Evolutionary conservation across 1,284 basidiomycete genomes (phyloP).

Genomic region (Sanghuangporus sanghuang): DNA sequence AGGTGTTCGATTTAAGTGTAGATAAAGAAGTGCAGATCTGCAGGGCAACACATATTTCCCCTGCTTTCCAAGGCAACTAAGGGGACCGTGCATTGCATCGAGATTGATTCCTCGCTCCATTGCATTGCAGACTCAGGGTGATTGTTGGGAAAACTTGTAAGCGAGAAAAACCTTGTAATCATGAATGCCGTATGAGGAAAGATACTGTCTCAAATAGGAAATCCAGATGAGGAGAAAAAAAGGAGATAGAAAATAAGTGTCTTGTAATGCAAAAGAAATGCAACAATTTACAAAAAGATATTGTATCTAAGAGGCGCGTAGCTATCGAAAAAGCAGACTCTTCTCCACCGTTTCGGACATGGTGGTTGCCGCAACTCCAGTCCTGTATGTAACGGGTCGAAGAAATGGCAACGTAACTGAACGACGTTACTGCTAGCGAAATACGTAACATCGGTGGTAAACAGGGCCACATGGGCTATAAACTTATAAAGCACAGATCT

Average conservation of each 20-base stretch:
- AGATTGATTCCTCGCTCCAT: background rate
- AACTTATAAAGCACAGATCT: background rate
- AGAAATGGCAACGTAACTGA: background rate
- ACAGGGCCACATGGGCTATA: background rate
- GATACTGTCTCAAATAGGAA: too few species aligned
- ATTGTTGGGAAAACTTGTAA: background rate
- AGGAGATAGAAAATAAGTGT: too few species aligned
- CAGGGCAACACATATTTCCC: background rate
- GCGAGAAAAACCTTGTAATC: too few species aligned
- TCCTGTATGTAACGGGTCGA: background rate
- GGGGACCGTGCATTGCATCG: background rate
- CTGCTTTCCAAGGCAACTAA: background rate
- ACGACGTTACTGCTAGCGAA: background rate
- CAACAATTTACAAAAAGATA: too few species aligned
- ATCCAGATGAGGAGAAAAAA: too few species aligned
- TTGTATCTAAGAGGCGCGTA: too few species aligned
- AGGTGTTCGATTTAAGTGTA: background rate
- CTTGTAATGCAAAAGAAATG: too few species aligned
- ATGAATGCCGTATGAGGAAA: too few species aligned
- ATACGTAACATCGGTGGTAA: background rate
- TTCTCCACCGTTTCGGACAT: too few species aligned
- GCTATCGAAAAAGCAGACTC: too few species aligned
- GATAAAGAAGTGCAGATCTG: background rate
- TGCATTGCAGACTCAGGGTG: background rate
- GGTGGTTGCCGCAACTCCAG: too few species aligned